These are phyloP conservation scores for Brachypodium distachyon DNA, from an alignment of 202 grass and related monocot genomes.

Conservation along the genomic window DNA sequence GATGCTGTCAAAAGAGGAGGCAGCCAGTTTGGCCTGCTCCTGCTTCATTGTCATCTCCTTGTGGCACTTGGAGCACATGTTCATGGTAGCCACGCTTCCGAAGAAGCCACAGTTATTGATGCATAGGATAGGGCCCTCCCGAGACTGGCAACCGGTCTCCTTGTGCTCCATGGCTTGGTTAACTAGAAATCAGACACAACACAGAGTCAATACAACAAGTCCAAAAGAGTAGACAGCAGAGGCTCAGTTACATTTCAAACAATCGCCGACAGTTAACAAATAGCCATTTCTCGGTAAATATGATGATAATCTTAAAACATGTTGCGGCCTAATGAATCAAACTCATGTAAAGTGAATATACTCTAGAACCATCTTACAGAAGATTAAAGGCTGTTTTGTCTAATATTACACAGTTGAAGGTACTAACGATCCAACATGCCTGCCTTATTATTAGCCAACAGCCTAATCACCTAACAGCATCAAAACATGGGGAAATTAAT, in stretches of 20 bases:
- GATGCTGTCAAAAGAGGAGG: conserved; percentile 74
- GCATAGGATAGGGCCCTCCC: conserved; percentile 78
- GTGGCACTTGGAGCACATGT: conserved; percentile 99
- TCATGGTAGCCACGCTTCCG: conserved; percentile 69
- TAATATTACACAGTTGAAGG: neutral
- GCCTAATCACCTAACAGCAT: conserved; percentile 28
- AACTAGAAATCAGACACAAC: conserved; percentile 10
- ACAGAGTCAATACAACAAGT: neutral
- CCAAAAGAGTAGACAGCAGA: neutral
- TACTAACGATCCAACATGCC: neutral
- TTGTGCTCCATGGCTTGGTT: conserved; percentile 69
- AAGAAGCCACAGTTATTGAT: conserved; percentile 97
- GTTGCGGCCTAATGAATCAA: neutral
- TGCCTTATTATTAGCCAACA: conserved; percentile 17
- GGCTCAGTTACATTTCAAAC: neutral
- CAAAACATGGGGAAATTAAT: conserved; percentile 2
- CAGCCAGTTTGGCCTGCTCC: conserved; percentile 57
- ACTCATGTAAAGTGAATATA: neutral
- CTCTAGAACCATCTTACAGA: neutral
- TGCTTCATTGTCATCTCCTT: conserved; percentile 85
- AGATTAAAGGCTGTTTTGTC: neutral
- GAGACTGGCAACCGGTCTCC: conserved; percentile 68
- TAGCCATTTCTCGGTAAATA: neutral
- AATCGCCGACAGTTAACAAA: neutral
- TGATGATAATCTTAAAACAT: neutral